phyloP scores from a whole-genome alignment of 352 stramenopile species.

The Pythium angustatum region DNA sequence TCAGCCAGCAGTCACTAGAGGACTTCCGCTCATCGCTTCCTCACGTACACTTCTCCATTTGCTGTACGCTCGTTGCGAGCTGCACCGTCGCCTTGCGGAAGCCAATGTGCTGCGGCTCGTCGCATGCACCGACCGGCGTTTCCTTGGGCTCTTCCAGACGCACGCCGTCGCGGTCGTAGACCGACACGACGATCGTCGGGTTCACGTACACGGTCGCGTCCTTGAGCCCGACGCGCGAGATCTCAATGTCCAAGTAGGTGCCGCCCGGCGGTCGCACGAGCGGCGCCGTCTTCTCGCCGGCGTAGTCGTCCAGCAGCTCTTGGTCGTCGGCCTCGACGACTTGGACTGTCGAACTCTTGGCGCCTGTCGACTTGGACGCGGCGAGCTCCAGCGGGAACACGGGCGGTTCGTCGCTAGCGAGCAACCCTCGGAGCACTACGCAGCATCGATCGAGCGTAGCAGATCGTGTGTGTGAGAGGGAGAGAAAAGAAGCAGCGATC shows the following conservation, averaged over 20 bases:
- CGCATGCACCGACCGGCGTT: constrained; percentile 40
- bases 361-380: neutral
- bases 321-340: constrained; percentile 26
- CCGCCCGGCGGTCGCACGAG: constrained; percentile 20
- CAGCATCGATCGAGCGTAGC: too few species aligned
- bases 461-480: too few species aligned
- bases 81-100: constrained; percentile 48
- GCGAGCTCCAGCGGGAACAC: constrained; percentile 22
- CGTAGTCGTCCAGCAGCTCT: constrained; percentile 25
- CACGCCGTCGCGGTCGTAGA: constrained; percentile 55
- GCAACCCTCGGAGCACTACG: constrained; percentile 12
- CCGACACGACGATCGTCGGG: constrained; percentile 61
- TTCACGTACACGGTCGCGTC: constrained; percentile 64
- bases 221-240: constrained; percentile 65
- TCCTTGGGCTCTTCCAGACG: constrained; percentile 59
- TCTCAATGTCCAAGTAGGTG: constrained; percentile 54
- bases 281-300: neutral
- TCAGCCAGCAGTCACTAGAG: neutral
- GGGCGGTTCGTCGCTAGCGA: constrained; percentile 4
- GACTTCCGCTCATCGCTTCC: neutral
- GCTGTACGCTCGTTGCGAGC: constrained; percentile 47
- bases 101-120: constrained; percentile 45
- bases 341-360: constrained; percentile 23
- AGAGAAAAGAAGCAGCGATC: too few species aligned
- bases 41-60: constrained; percentile 56